These are phyloP conservation scores for Syzygium malaccense DNA, from an alignment of 441 rosid species.

Conservation along the genomic window DNA sequence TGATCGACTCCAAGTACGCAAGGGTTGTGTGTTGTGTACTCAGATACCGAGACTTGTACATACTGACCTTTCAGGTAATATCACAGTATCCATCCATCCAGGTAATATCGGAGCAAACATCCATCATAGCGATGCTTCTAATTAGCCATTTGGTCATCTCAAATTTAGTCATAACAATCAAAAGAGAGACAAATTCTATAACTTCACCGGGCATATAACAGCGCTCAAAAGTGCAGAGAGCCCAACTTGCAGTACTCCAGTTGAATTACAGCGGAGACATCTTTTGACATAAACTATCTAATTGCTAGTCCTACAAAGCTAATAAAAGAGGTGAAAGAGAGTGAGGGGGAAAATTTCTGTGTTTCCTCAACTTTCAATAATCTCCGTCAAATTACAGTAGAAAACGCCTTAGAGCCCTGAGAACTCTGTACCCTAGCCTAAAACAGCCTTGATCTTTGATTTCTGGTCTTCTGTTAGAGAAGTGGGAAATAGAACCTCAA, in stretches of 20 bases:
- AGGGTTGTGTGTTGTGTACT: neutral
- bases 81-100: neutral
- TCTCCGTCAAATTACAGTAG: neutral
- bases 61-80: neutral
- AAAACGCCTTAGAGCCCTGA: neutral
- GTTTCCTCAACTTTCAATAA: neutral
- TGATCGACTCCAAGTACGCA: neutral
- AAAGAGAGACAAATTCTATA: neutral
- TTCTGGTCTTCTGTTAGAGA: conserved; percentile 82
- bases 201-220: neutral
- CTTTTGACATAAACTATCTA: neutral
- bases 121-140: neutral
- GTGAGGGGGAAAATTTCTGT: neutral
- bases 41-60: neutral
- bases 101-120: neutral
- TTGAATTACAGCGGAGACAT: neutral
- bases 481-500: conserved; percentile 81
- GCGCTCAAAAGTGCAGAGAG: neutral
- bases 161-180: neutral
- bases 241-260: neutral
- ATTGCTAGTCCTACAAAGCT: neutral
- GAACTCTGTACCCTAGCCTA: conserved; percentile 34
- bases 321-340: neutral
- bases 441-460: conserved; percentile 63
- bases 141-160: neutral